A percentile compares a stretch with the other conserved stretches of the same genome.
phyloP scores from a whole-genome alignment of 1,139 yeast species.

The Geotrichum candidum region DNA sequence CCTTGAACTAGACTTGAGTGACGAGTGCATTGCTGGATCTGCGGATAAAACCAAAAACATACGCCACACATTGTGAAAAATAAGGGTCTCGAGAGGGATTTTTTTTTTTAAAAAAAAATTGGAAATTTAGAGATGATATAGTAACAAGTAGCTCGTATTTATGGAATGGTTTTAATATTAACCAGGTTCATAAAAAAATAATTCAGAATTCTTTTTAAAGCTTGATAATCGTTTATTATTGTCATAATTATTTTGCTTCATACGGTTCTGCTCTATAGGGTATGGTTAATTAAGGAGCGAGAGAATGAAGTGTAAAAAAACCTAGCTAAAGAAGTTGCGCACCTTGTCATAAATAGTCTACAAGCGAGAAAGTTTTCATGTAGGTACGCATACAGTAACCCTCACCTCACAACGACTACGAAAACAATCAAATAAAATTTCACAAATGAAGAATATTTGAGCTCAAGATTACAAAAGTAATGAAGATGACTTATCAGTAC shows the following conservation, averaged over 20 bases:
- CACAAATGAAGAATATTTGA: background rate
- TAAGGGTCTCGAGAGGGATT: background rate
- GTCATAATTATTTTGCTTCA: background rate
- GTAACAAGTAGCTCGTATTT: background rate
- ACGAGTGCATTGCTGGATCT: constrained; percentile 31
- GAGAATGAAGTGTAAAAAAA: background rate
- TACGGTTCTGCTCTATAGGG: background rate
- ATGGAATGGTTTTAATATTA: background rate
- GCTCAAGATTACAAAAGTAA: background rate
- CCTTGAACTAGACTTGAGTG: background rate
- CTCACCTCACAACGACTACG: background rate
- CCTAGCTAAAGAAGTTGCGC: background rate
- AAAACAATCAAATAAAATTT: background rate
- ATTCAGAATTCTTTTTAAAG: background rate
- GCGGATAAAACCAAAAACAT: constrained; percentile 44
- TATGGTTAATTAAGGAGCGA: background rate
- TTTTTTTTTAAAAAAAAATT: background rate
- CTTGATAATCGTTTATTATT: background rate
- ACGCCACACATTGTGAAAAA: constrained; percentile 47
- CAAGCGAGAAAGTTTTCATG: background rate
- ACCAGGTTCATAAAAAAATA: background rate
- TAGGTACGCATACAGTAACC: background rate
- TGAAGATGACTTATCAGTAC: background rate
- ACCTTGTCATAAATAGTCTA: background rate
- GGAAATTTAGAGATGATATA: background rate